These are phyloP conservation scores for Ascochyta lentis DNA, from an alignment of 2,329 filamentous ascomycete species.

Conservation along the genomic window DNA sequence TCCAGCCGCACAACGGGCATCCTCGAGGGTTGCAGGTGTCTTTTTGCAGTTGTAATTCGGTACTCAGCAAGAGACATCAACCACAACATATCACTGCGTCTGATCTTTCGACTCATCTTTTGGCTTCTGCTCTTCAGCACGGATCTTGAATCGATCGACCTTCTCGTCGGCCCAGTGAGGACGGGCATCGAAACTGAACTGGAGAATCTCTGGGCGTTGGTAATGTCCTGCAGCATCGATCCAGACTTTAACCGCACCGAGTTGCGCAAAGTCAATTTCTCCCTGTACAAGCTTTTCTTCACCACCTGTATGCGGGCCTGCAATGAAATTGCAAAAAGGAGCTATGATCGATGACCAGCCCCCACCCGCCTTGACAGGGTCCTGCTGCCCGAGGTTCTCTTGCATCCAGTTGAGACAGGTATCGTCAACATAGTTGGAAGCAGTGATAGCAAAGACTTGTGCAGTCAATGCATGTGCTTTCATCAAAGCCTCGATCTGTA, in stretches of 20 bases:
- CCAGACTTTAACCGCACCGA: slow-evolving; percentile 47
- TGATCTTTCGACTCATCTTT: slow-evolving; percentile 20
- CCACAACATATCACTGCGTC: not conserved
- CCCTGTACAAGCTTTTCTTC: slow-evolving; percentile 45
- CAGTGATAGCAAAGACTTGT: slow-evolving; percentile 54
- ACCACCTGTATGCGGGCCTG: slow-evolving; percentile 43
- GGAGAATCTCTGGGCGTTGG: slow-evolving; percentile 45
- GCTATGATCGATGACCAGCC: slow-evolving; percentile 47
- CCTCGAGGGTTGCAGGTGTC: not conserved
- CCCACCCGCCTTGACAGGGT: slow-evolving; percentile 44
- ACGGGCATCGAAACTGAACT: slow-evolving; percentile 39
- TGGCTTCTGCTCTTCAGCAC: slow-evolving; percentile 17
- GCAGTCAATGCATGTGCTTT: slow-evolving; percentile 55
- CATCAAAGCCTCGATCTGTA: slow-evolving; percentile 58
- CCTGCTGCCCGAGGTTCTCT: slow-evolving; percentile 45
- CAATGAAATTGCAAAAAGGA: slow-evolving; percentile 46
- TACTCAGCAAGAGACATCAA: too few species aligned
- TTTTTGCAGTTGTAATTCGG: too few species aligned
- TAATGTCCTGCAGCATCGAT: slow-evolving; percentile 49
- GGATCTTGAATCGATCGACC: slow-evolving; percentile 26
- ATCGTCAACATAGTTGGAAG: slow-evolving; percentile 53
- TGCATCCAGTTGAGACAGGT: slow-evolving; percentile 51
- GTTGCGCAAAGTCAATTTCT: slow-evolving; percentile 44
- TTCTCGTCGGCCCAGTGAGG: slow-evolving; percentile 45
- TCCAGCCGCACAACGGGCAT: not conserved